These are phyloP conservation scores for Hypoxylon sp. DNA, from an alignment of 2,329 filamentous ascomycete genomes.

Conservation along the genomic window DNA sequence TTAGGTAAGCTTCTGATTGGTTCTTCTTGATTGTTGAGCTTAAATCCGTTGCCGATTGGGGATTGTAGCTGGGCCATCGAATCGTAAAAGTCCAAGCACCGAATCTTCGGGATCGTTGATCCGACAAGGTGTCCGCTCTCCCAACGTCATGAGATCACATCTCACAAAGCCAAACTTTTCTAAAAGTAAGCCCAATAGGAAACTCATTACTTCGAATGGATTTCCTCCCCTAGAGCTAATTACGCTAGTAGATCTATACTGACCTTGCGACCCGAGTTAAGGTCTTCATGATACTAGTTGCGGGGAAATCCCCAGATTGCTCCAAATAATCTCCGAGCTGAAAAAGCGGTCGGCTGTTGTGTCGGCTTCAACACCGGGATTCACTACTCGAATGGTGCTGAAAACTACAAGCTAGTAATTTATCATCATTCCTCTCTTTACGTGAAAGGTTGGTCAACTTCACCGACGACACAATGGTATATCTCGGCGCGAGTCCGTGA, in stretches of 20 bases:
- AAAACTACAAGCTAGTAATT: neutral
- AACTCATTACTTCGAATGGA: neutral
- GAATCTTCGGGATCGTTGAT: slow-evolving; percentile 24
- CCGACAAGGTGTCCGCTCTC: slow-evolving; percentile 6
- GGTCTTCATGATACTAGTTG: neutral
- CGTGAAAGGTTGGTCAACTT: neutral
- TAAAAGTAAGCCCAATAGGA: neutral
- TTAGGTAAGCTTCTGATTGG: slow-evolving; percentile 31
- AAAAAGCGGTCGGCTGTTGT: slow-evolving; percentile 13
- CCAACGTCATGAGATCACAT: neutral
- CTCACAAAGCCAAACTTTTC: neutral
- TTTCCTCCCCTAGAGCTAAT: neutral
- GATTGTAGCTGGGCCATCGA: slow-evolving; percentile 2
- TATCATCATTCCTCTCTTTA: slow-evolving; percentile 1
- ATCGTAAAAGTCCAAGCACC: slow-evolving; percentile 10
- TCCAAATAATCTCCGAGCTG: neutral
- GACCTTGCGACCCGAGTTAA: neutral
- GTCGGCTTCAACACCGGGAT: neutral
- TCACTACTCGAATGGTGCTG: neutral
- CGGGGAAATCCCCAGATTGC: neutral
- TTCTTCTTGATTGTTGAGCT: neutral
- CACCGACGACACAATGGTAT: slow-evolving; percentile 3
- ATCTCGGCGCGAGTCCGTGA: neutral
- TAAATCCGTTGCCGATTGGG: slow-evolving; percentile 11
- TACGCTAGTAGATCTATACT: neutral